phyloP scores from a whole-genome alignment of 768 basidiomycete species.

The Coprinellus micaceus region DNA sequence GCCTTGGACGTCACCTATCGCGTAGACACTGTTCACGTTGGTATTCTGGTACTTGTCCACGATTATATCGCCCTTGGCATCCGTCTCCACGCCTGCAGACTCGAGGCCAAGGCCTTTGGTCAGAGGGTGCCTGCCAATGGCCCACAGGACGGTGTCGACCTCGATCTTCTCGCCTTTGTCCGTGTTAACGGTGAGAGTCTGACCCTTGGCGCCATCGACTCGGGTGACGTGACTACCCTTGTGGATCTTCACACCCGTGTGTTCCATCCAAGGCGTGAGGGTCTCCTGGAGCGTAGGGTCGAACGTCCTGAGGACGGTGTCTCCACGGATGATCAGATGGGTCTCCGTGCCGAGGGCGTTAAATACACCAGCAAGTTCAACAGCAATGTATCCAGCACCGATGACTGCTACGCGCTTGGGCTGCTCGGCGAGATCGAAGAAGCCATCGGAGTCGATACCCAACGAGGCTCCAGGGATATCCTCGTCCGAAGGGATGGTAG shows the following conservation, averaged over 20 bases:
- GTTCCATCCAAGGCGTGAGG: constrained; percentile 87
- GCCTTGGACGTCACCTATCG: constrained; percentile 91
- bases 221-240: constrained; percentile 69
- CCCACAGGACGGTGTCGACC: constrained; percentile 89
- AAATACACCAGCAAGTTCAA: constrained; percentile 94
- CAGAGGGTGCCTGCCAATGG: constrained; percentile 83
- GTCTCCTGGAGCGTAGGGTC: constrained; percentile 83
- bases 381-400: constrained; percentile 97
- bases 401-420: constrained; percentile 92
- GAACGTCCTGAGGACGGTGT: constrained; percentile 89
- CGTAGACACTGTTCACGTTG: constrained; percentile 61
- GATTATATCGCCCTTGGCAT: constrained; percentile 77
- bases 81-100: constrained; percentile 68
- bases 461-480: constrained; percentile 85
- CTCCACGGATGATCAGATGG: constrained; percentile 85
- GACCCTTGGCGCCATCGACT: constrained; percentile 72
- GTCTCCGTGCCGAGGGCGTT: constrained; percentile 89
- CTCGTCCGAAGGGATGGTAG: constrained; percentile 73
- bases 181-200: constrained; percentile 71
- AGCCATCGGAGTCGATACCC: constrained; percentile 93
- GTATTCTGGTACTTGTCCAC: constrained; percentile 93
- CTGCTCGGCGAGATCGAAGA: constrained; percentile 88
- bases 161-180: constrained; percentile 74
- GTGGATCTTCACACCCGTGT: constrained; percentile 90
- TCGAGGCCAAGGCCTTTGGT: constrained; percentile 79